Base-by-base conservation (phyloP, 106 monocot genomes). In the Acorus gramineus region DNA sequence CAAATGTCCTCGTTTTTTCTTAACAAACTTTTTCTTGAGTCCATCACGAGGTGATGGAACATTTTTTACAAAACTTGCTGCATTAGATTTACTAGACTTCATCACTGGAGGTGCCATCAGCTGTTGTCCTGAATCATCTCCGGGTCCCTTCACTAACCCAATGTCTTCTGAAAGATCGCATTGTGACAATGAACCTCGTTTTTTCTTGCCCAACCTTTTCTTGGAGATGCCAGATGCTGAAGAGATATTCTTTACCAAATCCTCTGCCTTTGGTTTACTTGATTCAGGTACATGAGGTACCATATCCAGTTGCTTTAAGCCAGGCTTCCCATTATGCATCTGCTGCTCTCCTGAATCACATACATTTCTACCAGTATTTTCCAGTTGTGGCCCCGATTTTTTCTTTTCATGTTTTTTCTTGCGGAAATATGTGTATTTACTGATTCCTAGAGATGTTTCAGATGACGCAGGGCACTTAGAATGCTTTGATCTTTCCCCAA, bases 391-490 rank as follows among this genome's bases (percentile, higher is more conserved):
- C 6, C 62, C 75, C 47, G 58, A 61, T 48, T 65, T 74, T 47
- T 66, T 84, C 69, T 63, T 74, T 9, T 59, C 73, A 2, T 70
- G 11, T 64, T 64, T 78, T 76, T 74, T 94, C 84, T 77, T 90
- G 47, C 93, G 77, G 48, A 78, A 81, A 56, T 92, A 92, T 51
- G 91, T 90, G 44, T 80, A 69, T 3, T 80, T 84, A 66, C 66
- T 74, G n/a, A 9, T 58, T 11, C 58, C 50, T 8, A 64, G 71
- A 60, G 68, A 59, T 46, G 9, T 53, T 67, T 63, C 58, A 58
- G 50, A 52, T 43, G 14, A n/a, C 46, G 57, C 45, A 63, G 76
- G 57, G 63, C 8, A 44, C 44, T 56, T 64, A 12, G 64, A 44
- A 52, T 70, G 59, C 55, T 42, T 59, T 45, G 66, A 42, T 50